Conservation (phyloP, 208 protist species). For the Herpetomonas samuelpessoai region DNA sequence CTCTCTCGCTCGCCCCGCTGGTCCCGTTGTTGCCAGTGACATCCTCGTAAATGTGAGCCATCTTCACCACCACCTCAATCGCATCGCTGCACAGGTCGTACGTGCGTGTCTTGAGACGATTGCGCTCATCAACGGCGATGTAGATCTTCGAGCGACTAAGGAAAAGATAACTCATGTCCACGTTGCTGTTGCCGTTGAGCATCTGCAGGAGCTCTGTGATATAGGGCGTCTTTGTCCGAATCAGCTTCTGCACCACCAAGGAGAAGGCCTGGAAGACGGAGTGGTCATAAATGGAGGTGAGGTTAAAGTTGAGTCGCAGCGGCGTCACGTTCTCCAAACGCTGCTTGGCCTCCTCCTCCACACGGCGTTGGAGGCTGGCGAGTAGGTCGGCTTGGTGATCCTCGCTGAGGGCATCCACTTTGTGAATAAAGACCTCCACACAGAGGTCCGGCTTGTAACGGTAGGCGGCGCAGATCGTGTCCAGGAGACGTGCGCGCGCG, state of each 20-base stretch:
- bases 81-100: slow-evolving; percentile 90
- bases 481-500: slow-evolving; percentile 65
- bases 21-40: background rate
- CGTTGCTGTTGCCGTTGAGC: slow-evolving; percentile 87
- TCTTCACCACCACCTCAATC: slow-evolving; percentile 78
- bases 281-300: slow-evolving; percentile 90
- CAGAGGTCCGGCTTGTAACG: slow-evolving; percentile 69
- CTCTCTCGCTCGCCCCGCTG: background rate
- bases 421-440: slow-evolving; percentile 90
- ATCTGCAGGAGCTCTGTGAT: slow-evolving; percentile 85
- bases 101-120: slow-evolving; percentile 68
- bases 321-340: slow-evolving; percentile 59
- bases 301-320: slow-evolving; percentile 83
- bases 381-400: slow-evolving; percentile 84
- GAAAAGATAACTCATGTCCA: slow-evolving; percentile 84
- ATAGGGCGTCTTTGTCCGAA: slow-evolving; percentile 72
- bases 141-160: slow-evolving; percentile 87
- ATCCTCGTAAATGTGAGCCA: slow-evolving; percentile 60
- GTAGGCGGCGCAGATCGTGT: slow-evolving; percentile 79
- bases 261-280: slow-evolving; percentile 92
- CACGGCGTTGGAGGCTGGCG: slow-evolving; percentile 68
- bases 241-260: slow-evolving; percentile 81
- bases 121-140: slow-evolving; percentile 78
- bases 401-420: slow-evolving; percentile 85
- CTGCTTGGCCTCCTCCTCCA: slow-evolving; percentile 77